These are phyloP conservation scores for Singerocomus inundabilis DNA, from an alignment of 1,284 basidiomycete genomes.

Conservation along the genomic window DNA sequence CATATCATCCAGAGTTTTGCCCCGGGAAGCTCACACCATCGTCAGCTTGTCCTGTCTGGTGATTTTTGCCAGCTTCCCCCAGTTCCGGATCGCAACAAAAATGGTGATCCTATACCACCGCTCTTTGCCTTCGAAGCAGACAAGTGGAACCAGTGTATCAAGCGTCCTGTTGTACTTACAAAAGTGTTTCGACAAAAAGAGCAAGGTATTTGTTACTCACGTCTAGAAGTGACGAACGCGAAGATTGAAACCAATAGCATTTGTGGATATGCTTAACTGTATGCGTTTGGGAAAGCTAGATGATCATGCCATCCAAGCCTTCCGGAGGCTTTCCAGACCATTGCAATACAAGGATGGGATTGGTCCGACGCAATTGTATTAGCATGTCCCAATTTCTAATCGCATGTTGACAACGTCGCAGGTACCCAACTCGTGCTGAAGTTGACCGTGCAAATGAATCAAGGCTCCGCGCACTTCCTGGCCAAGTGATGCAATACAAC, in stretches of 20 bases:
- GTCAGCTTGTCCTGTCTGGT: slow-evolving; percentile 80
- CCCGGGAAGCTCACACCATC: slow-evolving; percentile 2
- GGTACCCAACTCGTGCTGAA: slow-evolving; percentile 33
- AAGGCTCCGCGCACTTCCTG: slow-evolving; percentile 29
- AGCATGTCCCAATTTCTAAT: slow-evolving; percentile 3
- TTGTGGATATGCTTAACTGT: slow-evolving; percentile 88
- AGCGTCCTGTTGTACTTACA: slow-evolving; percentile 80
- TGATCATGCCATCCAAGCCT: slow-evolving; percentile 47
- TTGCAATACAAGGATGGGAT: slow-evolving; percentile 72
- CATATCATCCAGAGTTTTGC: not conserved
- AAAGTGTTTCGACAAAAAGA: slow-evolving; percentile 85
- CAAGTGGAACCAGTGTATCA: slow-evolving; percentile 78
- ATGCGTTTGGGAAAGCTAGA: slow-evolving; percentile 78
- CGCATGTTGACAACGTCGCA: slow-evolving; percentile 12
- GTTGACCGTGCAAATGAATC: slow-evolving; percentile 32
- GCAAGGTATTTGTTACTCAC: slow-evolving; percentile 44
- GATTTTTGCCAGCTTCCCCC: slow-evolving; percentile 98
- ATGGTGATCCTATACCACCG: slow-evolving; percentile 30
- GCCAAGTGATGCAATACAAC: slow-evolving; percentile 18
- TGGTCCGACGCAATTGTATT: slow-evolving; percentile 79
- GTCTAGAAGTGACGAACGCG: not conserved
- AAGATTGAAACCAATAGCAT: slow-evolving; percentile 47
- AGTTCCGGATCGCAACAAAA: slow-evolving; percentile 50
- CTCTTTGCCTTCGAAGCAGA: slow-evolving; percentile 89
- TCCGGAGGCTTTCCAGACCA: slow-evolving; percentile 57